Base-by-base conservation (phyloP, 805 yeast genomes). In the Ogataea methanolica region DNA sequence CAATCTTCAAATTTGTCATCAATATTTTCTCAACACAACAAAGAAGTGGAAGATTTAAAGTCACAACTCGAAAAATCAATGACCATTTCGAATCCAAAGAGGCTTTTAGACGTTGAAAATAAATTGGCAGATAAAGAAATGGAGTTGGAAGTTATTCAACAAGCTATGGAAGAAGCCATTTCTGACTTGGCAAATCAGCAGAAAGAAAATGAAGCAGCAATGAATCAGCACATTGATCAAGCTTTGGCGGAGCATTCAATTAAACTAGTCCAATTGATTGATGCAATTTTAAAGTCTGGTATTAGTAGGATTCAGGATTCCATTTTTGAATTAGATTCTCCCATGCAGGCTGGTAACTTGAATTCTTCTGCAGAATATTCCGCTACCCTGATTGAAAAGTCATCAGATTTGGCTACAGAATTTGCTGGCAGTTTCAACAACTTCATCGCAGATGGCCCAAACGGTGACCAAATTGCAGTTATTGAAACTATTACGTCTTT, bases 271-370 rank as follows among this genome's bases (percentile, higher is more conserved):
- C 59, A 65, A 31, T 72, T 81, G 31, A 75, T 88, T 48, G 96
- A 89, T 62, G 81, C 91, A 9, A 78, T 88, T 42, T 70, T 89
- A 50, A 73, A 71, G 21, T 77, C 86, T 53, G 88, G 87, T 40
- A 78, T 85, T 26, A 80, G 81, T 51, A 73, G 89, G 44, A 75
- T 89, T 45, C 95, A 89, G 66, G 88, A 85, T 54, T 69, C 85
- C 0, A 69, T 78, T 37, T 83, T 78, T 58, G 89, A 83, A 57
- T 70, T 88, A 51, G 83, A 81, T 46, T 83, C 91, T 5, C 88
- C 94, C 31, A 79, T 85, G 79, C 88, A 85, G 65, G 88, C 89
- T 4, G 94, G 94, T 46, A 87, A 86, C 61, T 80, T 82, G 54
- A 82, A 82, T 61, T 75, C 94, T 2, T 78, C 92, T 0, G 87